A percentile compares a stretch with the other conserved stretches of the same genome.
These are phyloP conservation scores for Tricholoma saponaceum DNA, from an alignment of 768 basidiomycete species.

Conservation along the genomic window DNA sequence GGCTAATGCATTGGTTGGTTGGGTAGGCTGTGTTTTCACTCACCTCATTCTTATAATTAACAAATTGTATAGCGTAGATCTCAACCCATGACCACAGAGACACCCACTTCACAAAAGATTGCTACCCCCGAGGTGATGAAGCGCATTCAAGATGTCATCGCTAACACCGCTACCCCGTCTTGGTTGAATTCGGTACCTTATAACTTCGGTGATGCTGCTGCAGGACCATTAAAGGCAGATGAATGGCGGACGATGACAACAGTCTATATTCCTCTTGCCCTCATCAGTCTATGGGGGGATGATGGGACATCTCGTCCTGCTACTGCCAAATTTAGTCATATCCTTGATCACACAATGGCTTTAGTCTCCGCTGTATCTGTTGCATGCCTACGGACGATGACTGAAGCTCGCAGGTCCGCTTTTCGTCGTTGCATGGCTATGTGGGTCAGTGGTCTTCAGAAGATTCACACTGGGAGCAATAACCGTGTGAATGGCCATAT, in stretches of 20 bases:
- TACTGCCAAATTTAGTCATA: background rate
- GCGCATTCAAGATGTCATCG: constrained; percentile 20
- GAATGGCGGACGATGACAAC: constrained; percentile 26
- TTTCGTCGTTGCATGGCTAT: background rate
- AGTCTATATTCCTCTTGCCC: constrained; percentile 28
- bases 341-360: background rate
- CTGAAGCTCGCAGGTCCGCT: background rate
- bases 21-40: background rate
- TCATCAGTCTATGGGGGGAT: constrained; percentile 27
- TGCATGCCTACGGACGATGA: background rate
- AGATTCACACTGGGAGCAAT: background rate
- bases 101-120: background rate
- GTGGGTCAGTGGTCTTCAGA: background rate
- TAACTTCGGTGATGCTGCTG: constrained; percentile 21
- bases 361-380: background rate
- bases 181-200: constrained; percentile 25
- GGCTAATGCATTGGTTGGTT: background rate
- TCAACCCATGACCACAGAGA: background rate
- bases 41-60: background rate
- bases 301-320: background rate
- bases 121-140: constrained; percentile 8
- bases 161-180: constrained; percentile 16
- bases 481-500: background rate
- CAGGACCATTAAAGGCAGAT: constrained; percentile 31
- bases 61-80: background rate